Percentiles rank a stretch among this genome's conserved stretches.
Evolutionary conservation across 2,329 filamentous ascomycete genomes (phyloP).

Genomic region (Hortaea werneckii): DNA sequence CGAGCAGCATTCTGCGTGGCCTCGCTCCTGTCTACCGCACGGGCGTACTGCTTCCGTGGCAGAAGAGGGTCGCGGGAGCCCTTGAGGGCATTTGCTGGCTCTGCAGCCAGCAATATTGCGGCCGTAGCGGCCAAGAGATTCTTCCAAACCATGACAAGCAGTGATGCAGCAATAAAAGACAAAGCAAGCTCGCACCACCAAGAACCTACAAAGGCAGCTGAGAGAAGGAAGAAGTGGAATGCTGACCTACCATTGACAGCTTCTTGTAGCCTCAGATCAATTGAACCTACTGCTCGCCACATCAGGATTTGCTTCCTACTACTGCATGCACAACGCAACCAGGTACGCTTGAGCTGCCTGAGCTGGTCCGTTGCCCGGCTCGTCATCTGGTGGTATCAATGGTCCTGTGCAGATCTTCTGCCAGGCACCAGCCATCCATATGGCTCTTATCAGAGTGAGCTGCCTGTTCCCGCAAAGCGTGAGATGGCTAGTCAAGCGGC

Average conservation of each 20-base stretch:
- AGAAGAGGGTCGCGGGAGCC: slow-evolving; percentile 1
- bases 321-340: neutral
- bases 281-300: neutral
- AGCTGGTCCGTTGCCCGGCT: neutral
- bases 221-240: neutral
- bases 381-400: neutral
- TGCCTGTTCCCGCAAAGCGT: neutral
- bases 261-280: neutral
- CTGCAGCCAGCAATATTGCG: slow-evolving; percentile 5
- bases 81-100: slow-evolving; percentile 3
- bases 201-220: neutral
- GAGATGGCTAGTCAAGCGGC: neutral
- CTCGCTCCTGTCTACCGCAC: neutral
- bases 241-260: neutral
- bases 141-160: neutral
- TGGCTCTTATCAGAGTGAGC: neutral
- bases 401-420: neutral
- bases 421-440: neutral
- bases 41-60: neutral
- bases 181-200: neutral
- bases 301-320: neutral
- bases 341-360: neutral
- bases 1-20: neutral
- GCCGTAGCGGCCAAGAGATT: slow-evolving; percentile 1
- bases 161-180: neutral